Conservation (phyloP, 2,329 filamentous ascomycete genomes). For the Cladosporium colombiae region DNA sequence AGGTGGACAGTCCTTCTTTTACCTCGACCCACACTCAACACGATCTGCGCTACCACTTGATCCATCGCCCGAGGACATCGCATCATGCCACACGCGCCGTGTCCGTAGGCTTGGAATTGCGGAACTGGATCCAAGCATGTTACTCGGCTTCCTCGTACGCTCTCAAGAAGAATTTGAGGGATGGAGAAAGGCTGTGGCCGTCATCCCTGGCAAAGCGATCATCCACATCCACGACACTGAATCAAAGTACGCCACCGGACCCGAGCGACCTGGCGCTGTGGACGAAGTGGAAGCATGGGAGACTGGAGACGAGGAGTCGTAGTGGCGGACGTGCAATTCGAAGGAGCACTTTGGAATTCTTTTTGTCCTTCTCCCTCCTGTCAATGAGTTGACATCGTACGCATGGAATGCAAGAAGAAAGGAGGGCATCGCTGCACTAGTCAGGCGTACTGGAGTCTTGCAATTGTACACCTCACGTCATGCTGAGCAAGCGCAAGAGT, state of each 20-base stretch:
- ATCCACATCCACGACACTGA: conserved; percentile 79
- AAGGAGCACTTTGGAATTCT: not conserved
- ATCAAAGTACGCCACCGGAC: conserved; percentile 50
- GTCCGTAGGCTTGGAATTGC: conserved; percentile 78
- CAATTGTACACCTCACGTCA: not conserved
- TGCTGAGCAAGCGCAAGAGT: not conserved
- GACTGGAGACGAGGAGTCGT: conserved; percentile 42
- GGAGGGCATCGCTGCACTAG: not conserved
- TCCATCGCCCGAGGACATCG: conserved; percentile 68
- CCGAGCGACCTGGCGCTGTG: conserved; percentile 71
- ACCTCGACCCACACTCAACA: conserved; percentile 90
- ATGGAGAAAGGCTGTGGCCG: conserved; percentile 64
- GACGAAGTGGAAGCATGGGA: conserved; percentile 89
- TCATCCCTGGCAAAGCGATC: conserved; percentile 63
- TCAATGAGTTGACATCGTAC: not conserved
- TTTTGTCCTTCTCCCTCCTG: not conserved
- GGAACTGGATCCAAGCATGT: conserved; percentile 98
- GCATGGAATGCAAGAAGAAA: not conserved
- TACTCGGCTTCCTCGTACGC: conserved; percentile 87
- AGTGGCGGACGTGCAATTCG: conserved; percentile 50
- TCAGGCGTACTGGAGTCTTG: not conserved
- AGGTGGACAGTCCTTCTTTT: conserved; percentile 76
- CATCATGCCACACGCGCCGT: conserved; percentile 83
- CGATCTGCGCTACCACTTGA: conserved; percentile 67
- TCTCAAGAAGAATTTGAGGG: conserved; percentile 79